phyloP scores from a whole-genome alignment of 768 basidiomycete species.

The Pilatotrama ljubarskyi region DNA sequence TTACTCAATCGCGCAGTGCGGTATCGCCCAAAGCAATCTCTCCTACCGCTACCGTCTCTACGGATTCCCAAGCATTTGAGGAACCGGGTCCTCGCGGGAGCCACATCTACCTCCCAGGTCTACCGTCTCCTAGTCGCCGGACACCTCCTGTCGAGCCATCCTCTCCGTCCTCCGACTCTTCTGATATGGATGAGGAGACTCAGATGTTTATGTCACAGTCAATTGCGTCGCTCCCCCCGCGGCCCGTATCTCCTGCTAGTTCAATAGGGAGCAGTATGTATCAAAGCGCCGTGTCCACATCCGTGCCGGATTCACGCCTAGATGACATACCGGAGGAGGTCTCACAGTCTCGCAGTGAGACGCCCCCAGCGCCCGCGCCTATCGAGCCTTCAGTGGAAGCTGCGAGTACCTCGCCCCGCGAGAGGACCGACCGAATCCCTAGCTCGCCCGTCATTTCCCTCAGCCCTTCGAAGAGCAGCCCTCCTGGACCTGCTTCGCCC shows the following conservation, averaged over 20 bases:
- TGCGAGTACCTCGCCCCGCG: background rate
- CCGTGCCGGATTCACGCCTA: slow-evolving; percentile 2
- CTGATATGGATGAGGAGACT: slow-evolving; percentile 59
- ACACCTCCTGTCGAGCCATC: slow-evolving; percentile 28
- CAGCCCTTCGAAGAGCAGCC: background rate
- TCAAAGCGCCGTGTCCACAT: slow-evolving; percentile 63
- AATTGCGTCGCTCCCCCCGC: slow-evolving; percentile 53
- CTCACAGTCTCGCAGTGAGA: background rate
- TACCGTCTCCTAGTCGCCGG: background rate
- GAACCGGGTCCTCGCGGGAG: no score
- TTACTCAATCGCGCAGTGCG: slow-evolving; percentile 4
- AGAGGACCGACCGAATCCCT: background rate
- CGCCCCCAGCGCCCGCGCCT: background rate
- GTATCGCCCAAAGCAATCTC: background rate
- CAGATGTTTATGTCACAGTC: slow-evolving; percentile 77
- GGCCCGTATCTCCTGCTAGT: slow-evolving; percentile 32
- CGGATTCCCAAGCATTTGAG: no score
- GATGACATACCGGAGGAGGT: slow-evolving; percentile 14
- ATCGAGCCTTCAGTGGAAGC: background rate
- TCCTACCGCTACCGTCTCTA: slow-evolving; percentile 5
- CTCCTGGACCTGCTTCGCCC: background rate
- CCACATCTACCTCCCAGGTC: background rate
- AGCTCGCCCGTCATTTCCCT: background rate
- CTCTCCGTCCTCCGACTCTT: slow-evolving; percentile 48
- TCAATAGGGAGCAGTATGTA: slow-evolving; percentile 72